Conservation (phyloP, 2,329 filamentous ascomycete genomes). For the Trematosphaeria pertusa region DNA sequence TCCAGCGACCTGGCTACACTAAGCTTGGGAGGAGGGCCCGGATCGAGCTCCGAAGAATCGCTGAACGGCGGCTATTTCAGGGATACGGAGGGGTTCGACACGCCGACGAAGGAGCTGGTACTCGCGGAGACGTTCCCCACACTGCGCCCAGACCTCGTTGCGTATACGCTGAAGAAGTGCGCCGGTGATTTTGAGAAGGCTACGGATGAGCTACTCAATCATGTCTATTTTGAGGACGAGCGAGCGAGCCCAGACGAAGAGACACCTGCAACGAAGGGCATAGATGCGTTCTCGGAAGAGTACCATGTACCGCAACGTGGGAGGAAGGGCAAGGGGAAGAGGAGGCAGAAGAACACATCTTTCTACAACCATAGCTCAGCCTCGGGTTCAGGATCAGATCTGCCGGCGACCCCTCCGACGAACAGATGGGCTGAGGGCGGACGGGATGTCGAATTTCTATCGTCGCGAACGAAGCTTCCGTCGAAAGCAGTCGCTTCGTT, state of each 20-base stretch:
- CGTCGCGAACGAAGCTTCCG: constrained; percentile 57
- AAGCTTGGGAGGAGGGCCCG: constrained; percentile 30
- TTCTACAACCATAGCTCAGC: constrained; percentile 29
- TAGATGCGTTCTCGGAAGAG: constrained; percentile 79
- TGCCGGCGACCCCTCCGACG: constrained; percentile 17
- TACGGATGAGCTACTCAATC: constrained; percentile 81
- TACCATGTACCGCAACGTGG: constrained; percentile 53
- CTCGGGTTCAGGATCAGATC: constrained; percentile 32
- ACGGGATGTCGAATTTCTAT: constrained; percentile 68
- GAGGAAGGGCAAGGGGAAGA: constrained; percentile 55
- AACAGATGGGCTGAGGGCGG: constrained; percentile 67
- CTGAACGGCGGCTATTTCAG: constrained; percentile 40
- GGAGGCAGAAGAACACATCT: constrained; percentile 34
- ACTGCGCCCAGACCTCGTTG: constrained; percentile 70
- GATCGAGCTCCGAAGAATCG: constrained; percentile 28
- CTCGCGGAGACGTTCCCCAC: constrained; percentile 76
- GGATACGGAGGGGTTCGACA: constrained; percentile 54
- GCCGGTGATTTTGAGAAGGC: constrained; percentile 71
- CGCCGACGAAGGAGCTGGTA: constrained; percentile 67
- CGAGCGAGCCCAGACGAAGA: constrained; percentile 56
- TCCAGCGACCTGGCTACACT: constrained; percentile 54
- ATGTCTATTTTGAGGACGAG: constrained; percentile 76
- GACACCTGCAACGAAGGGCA: constrained; percentile 64
- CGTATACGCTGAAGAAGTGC: constrained; percentile 70
- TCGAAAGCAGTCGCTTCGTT: constrained; percentile 59